Percentiles rank a stretch among this genome's conserved stretches.
Conservation (phyloP, 306 rosid genomes). For the Pterocarpus macrocarpus region DNA sequence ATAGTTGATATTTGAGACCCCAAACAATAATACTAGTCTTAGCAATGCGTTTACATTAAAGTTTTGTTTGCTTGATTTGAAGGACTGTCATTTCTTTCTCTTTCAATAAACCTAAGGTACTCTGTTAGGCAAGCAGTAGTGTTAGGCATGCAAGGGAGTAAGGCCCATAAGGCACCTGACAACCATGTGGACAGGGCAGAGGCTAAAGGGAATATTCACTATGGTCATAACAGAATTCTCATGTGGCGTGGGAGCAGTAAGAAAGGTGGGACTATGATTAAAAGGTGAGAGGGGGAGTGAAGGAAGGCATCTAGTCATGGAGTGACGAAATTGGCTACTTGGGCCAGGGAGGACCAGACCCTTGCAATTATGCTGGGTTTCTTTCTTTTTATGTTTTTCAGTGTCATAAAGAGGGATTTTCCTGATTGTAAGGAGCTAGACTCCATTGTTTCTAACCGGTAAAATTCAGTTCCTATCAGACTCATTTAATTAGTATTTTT, state of each 20-base stretch:
- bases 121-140: not conserved
- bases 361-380: not conserved
- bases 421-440: not conserved
- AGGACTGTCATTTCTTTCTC: constrained; percentile 11
- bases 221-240: not conserved
- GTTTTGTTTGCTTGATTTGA: constrained; percentile 33
- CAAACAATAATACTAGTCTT: constrained; percentile 16
- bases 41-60: constrained; percentile 35
- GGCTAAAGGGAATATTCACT: not conserved
- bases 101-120: constrained; percentile 28
- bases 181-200: not conserved
- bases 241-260: too few species aligned
- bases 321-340: not conserved
- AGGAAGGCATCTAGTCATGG: not conserved
- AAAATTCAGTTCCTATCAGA: not conserved
- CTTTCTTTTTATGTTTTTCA: not conserved
- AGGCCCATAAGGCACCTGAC: not conserved
- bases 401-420: not conserved
- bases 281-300: not conserved
- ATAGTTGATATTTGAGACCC: constrained; percentile 25
- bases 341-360: not conserved
- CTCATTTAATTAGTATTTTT: constrained; percentile 45
- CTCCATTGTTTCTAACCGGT: not conserved
- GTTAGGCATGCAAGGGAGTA: not conserved
- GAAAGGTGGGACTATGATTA: not conserved